A percentile compares a stretch with the other conserved stretches of the same genome.
phyloP scores from a whole-genome alignment of 2,329 filamentous ascomycete species.

The Pseudopithomyces maydicus region DNA sequence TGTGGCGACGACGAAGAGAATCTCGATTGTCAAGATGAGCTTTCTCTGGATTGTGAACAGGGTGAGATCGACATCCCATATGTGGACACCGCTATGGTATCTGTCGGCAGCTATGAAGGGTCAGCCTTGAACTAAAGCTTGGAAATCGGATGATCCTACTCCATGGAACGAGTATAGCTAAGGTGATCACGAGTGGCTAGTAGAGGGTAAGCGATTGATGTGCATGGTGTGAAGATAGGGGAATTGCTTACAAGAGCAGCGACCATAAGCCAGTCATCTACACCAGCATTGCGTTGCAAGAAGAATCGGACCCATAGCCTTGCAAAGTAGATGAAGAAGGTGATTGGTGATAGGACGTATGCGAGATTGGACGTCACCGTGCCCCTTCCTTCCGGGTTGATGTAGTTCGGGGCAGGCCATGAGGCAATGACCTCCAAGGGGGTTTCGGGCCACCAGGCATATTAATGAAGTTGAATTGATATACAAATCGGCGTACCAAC shows the following conservation, averaged over 20 bases:
- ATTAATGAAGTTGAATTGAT: not conserved
- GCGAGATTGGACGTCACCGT: slow-evolving; percentile 13
- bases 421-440: slow-evolving; percentile 14
- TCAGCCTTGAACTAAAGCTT: not conserved
- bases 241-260: slow-evolving; percentile 14
- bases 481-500: not conserved
- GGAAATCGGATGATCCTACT: not conserved
- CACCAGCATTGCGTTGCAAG: slow-evolving; percentile 17
- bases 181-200: not conserved
- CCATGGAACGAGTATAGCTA: not conserved
- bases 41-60: slow-evolving; percentile 16
- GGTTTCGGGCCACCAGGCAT: slow-evolving; percentile 18
- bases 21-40: slow-evolving; percentile 19
- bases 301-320: slow-evolving; percentile 18
- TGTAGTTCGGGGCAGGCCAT: slow-evolving; percentile 23
- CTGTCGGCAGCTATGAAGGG: not conserved
- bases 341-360: slow-evolving; percentile 14
- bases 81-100: slow-evolving; percentile 16
- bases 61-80: slow-evolving; percentile 19
- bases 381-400: slow-evolving; percentile 11
- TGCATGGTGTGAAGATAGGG: not conserved
- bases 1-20: slow-evolving; percentile 16
- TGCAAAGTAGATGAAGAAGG: slow-evolving; percentile 11
- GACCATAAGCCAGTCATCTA: slow-evolving; percentile 25
- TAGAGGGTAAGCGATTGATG: not conserved